Evolutionary conservation across 192 early-diverging fungal genomes (phyloP).

Genomic region (Coemansia sp.): DNA sequence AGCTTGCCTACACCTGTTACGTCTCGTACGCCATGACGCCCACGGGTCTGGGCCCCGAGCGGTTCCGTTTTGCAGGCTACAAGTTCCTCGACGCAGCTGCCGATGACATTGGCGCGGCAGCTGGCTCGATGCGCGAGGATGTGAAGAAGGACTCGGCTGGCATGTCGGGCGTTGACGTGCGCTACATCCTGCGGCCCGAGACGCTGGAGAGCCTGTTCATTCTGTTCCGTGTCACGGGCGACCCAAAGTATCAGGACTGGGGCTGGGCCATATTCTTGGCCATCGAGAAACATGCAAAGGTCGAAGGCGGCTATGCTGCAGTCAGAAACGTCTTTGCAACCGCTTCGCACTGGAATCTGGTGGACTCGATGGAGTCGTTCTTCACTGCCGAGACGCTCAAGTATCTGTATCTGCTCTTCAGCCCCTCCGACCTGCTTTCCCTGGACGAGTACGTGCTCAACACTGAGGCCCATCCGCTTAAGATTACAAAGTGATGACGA

Average conservation of each 20-base stretch:
- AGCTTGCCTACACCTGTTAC: conserved; percentile 74
- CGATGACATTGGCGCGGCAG: conserved; percentile 24
- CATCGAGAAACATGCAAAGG: conserved; percentile 78
- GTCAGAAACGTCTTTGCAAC: conserved; percentile 33
- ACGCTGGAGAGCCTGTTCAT: conserved; percentile 88
- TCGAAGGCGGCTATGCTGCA: conserved; percentile 58
- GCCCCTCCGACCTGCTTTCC: conserved; percentile 61
- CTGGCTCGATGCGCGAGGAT: conserved; percentile 1
- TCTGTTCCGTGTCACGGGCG: conserved; percentile 80
- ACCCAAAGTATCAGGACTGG: conserved; percentile 76
- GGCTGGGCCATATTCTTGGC: conserved; percentile 83
- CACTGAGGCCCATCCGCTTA: conserved; percentile 91
- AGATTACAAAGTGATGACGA: conserved; percentile 22
- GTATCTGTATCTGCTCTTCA: conserved; percentile 90
- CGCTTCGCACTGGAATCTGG: not conserved
- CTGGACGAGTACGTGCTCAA: conserved; percentile 89
- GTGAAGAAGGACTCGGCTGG: conserved; percentile 19
- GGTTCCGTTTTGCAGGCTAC: conserved; percentile 61
- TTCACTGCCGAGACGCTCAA: conserved; percentile 96
- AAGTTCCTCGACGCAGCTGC: not conserved
- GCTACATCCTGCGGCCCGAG: conserved; percentile 80
- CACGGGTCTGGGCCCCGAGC: conserved; percentile 82
- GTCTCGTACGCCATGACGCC: conserved; percentile 76
- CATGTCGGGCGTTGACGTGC: conserved; percentile 1
- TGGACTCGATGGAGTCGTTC: conserved; percentile 69